Evolutionary conservation across 495 filamentous ascomycete species (phyloP).

Genomic region (Glonium stellatum): DNA sequence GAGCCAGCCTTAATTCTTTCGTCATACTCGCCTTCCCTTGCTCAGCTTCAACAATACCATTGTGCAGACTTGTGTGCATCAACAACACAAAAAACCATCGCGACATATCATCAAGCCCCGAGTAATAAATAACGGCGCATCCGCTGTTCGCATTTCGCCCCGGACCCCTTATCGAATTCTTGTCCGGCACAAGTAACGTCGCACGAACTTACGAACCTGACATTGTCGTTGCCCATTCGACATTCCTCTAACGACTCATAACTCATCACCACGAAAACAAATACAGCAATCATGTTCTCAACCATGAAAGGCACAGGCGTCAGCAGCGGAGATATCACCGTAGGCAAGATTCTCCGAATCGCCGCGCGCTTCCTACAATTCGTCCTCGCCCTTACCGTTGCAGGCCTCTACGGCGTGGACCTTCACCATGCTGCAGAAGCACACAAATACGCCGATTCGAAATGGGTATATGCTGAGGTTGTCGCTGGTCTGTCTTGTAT

Average conservation of each 20-base stretch:
- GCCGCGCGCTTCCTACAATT: constrained; percentile 64
- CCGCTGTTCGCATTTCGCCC: neutral
- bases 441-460: constrained; percentile 47
- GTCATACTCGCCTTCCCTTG: neutral
- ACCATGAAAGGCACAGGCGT: constrained; percentile 15
- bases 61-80: neutral
- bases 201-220: neutral
- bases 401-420: constrained; percentile 71
- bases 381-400: constrained; percentile 64
- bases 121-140: neutral
- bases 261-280: neutral
- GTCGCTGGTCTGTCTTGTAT: constrained; percentile 54
- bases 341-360: constrained; percentile 33
- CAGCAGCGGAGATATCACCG: neutral
- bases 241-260: neutral
- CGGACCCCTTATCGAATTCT: neutral
- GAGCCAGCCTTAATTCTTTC: constrained; percentile 1
- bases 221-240: no score
- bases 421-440: constrained; percentile 52
- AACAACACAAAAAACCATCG: neutral
- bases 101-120: neutral
- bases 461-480: constrained; percentile 73
- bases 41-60: neutral
- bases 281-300: neutral
- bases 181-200: neutral